phyloP scores from a whole-genome alignment of 192 early-diverging fungal species.

The Coemansia sp. region DNA sequence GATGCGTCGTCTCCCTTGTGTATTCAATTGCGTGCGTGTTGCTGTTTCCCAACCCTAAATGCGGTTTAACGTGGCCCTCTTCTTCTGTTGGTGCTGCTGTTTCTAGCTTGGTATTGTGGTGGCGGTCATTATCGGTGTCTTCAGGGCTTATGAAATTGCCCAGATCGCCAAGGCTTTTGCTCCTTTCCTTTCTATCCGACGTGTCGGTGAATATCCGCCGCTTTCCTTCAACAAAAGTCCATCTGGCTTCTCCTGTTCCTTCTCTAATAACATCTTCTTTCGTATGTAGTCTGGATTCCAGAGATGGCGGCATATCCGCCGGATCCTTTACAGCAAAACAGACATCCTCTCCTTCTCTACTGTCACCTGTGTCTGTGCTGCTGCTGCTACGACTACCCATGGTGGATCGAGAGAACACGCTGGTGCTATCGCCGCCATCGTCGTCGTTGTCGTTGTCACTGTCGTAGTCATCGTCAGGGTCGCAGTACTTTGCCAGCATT shows the following conservation, averaged over 20 bases:
- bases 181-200: background rate
- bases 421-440: background rate
- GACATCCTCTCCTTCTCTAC: too few relatives aligned
- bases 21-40: background rate
- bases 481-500: background rate
- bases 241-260: background rate
- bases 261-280: background rate
- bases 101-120: background rate
- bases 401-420: background rate
- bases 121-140: constrained; percentile 1
- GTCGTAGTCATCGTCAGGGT: background rate
- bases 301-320: background rate
- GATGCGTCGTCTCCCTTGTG: background rate
- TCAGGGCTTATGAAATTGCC: constrained; percentile 2
- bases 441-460: background rate
- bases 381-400: background rate
- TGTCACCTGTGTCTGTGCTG: background rate
- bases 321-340: background rate
- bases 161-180: constrained; percentile 20
- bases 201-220: background rate
- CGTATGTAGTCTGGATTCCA: background rate
- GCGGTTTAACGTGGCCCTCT: background rate
- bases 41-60: background rate
- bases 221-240: background rate
- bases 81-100: too few relatives aligned